phyloP scores from a whole-genome alignment of 202 grass and related monocot species.

The Sporobolus alterniflorus region DNA sequence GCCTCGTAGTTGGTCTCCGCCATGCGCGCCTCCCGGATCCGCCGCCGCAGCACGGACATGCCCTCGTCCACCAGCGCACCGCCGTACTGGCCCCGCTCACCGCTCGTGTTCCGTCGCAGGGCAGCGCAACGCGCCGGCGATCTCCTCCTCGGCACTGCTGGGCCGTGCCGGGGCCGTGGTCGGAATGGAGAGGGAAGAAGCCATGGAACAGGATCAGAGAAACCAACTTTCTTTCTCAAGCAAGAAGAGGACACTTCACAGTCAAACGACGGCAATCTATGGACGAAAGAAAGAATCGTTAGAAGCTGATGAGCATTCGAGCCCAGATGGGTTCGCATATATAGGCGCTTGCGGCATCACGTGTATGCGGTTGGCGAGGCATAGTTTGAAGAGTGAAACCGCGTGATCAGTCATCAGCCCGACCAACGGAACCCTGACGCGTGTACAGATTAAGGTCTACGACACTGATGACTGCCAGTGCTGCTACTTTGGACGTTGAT shows the following conservation, averaged over 20 bases:
- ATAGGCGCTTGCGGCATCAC: conserved; percentile 12
- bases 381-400: not conserved
- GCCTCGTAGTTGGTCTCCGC: conserved; percentile 61
- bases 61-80: conserved; percentile 59
- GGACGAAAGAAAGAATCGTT: not conserved
- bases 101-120: conserved; percentile 12
- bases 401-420: not conserved
- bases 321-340: conserved; percentile 16
- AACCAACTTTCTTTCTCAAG: not conserved
- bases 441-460: not conserved
- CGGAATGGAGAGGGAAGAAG: not conserved
- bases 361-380: not conserved
- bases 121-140: not conserved
- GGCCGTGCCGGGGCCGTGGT: not conserved
- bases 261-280: not conserved
- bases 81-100: conserved; percentile 36
- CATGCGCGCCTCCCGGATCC: conserved; percentile 62
- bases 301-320: not conserved
- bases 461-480: not conserved
- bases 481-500: conserved; percentile 47
- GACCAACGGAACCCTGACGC: not conserved
- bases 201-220: not conserved
- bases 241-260: not conserved
- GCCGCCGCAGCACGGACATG: conserved; percentile 69
- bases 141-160: not conserved